Evolutionary conservation across 306 rosid genomes (phyloP).

Genomic region (Lathyrus tuberosus): DNA sequence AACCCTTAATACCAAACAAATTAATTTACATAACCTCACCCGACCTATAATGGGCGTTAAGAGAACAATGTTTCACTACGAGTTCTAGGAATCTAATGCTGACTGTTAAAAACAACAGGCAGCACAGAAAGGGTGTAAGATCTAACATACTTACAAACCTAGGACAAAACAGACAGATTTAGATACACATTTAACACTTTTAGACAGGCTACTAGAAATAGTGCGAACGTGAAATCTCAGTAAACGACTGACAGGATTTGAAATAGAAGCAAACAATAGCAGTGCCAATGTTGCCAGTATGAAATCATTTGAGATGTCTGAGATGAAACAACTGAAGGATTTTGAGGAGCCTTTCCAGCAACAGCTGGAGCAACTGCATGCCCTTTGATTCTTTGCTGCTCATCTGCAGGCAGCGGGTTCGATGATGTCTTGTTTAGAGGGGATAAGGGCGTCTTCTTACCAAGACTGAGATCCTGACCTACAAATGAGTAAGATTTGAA

Average conservation of each 20-base stretch:
- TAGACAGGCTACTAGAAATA: conserved; percentile 37
- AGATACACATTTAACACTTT: conserved; percentile 66
- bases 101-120: conserved; percentile 37
- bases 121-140: conserved; percentile 49
- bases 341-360: conserved; percentile 86
- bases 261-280: conserved; percentile 46
- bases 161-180: conserved; percentile 34
- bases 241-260: conserved; percentile 41
- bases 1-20: conserved; percentile 21
- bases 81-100: conserved; percentile 47
- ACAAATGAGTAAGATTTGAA: conserved; percentile 20
- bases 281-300: conserved; percentile 45
- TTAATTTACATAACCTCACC: conserved; percentile 47
- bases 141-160: conserved; percentile 46
- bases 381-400: conserved; percentile 75
- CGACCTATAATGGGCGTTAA: conserved; percentile 23
- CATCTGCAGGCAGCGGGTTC: conserved; percentile 74
- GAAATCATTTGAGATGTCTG: conserved; percentile 42
- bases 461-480: conserved; percentile 82
- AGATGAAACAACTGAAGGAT: conserved; percentile 71
- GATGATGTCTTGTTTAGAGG: conserved; percentile 60
- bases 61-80: conserved; percentile 36
- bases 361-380: conserved; percentile 83
- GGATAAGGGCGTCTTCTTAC: conserved; percentile 58
- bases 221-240: conserved; percentile 27